Conservation (phyloP, 2,329 filamentous ascomycete genomes). For the Lomentospora prolificans region DNA sequence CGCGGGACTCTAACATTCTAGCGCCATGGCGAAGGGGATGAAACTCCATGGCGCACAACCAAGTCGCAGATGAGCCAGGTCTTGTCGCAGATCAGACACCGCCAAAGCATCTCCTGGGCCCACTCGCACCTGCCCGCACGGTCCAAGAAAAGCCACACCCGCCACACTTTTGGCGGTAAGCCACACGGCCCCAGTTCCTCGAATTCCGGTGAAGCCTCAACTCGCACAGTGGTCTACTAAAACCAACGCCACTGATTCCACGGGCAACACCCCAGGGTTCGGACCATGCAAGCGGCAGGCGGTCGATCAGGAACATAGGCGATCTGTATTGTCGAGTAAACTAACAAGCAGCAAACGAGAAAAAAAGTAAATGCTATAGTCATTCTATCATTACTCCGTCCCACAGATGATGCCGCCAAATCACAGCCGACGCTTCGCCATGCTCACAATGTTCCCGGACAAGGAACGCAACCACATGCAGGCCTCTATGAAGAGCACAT, state of each 20-base stretch:
- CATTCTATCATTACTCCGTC: not conserved
- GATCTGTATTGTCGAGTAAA: not conserved
- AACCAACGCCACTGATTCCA: not conserved
- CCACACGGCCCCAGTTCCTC: too few species aligned
- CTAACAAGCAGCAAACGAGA: too few species aligned
- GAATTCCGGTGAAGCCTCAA: too few species aligned
- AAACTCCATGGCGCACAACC: not conserved
- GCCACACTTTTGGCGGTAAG: too few species aligned
- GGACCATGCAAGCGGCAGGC: not conserved
- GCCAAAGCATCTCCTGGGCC: not conserved
- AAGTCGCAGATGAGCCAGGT: not conserved
- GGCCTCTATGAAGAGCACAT: conserved; percentile 38
- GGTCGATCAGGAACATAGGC: not conserved
- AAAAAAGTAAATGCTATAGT: too few species aligned
- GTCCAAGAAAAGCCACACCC: not conserved
- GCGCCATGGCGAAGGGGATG: not conserved
- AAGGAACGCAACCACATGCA: conserved; percentile 22
- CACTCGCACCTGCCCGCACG: not conserved
- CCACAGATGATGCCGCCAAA: not conserved
- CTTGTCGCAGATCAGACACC: not conserved
- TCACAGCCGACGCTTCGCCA: conserved; percentile 6
- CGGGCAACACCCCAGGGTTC: not conserved
- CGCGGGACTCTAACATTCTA: not conserved
- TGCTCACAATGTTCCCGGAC: not conserved
- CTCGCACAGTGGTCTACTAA: too few species aligned